Base-by-base conservation (phyloP, 768 basidiomycete species). In the Kwoniella europaea region DNA sequence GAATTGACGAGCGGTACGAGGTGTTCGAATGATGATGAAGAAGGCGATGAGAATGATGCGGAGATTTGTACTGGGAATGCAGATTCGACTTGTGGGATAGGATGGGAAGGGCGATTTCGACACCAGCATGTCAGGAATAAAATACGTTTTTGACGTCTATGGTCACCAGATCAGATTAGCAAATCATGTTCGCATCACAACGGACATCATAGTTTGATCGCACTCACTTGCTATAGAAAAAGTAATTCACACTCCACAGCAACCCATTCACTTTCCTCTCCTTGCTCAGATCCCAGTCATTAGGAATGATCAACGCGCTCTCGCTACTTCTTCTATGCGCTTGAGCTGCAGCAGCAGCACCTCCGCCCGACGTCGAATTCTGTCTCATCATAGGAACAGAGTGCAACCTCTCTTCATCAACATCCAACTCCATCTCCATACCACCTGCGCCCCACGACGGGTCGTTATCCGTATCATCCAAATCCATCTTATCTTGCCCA, bases 171-270 rank as follows among this genome's bases (percentile, higher is more conserved):
- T 6, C 27, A 42, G 10, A 44, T 61, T 2, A 61, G 42, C 22
- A 22, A 55, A 4, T 13, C 50, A 65, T 15, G 24, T 50, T 22
- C 13, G 46, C n/a, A 55, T 22, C 44, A 16, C 44, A 56, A 52
- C 16, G 5, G 27, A 42, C 46, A 53, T 55, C n/a, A 24, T 55
- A n/a, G 13, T 52, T 16, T 22, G 27, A 7, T 20, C 12, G 15
- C 5, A 90, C 85, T 86, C 93, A 95, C 78, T 91, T 88, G 86
- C 94, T 96, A 78, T 93, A 86, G 86, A 98, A 96, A 87, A 98
- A 98, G 91, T 93, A 96, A 82, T 96, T 93, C 12, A 92, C 93
- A 43, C 92, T 94, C 95, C 95, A 98, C 7, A 98, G 87, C 68
- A 98, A 85, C 4, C 93, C 91, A 18, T 93, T 92, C 3, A 66